These are phyloP conservation scores for Suillus ampliporus DNA, from an alignment of 768 basidiomycete genomes.

Conservation along the genomic window DNA sequence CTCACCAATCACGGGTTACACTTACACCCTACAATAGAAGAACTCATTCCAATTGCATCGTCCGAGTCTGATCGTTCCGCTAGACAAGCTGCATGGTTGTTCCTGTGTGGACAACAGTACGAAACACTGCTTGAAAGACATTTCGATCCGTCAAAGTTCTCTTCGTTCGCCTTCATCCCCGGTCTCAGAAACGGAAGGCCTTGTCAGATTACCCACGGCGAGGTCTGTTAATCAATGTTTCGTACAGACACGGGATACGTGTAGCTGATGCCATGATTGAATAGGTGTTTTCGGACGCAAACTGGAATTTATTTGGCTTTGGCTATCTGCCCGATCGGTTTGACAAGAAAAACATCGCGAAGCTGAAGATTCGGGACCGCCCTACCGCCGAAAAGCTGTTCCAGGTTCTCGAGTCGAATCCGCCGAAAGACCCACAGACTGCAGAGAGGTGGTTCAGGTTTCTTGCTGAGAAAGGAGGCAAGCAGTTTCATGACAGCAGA, in stretches of 20 bases:
- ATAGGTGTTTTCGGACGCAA: conserved; percentile 68
- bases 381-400: conserved; percentile 66
- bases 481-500: neutral
- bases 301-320: conserved; percentile 76
- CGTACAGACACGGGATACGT: too few relatives aligned
- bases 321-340: conserved; percentile 56
- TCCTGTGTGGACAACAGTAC: conserved; percentile 31
- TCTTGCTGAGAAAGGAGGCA: conserved; percentile 63
- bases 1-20: neutral
- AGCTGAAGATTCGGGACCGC: conserved; percentile 64
- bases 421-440: conserved; percentile 52
- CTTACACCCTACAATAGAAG: neutral
- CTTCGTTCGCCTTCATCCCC: conserved; percentile 75
- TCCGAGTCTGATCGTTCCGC: conserved; percentile 40
- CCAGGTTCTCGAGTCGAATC: conserved; percentile 55
- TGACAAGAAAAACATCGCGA: conserved; percentile 54
- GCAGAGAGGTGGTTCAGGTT: conserved; percentile 68
- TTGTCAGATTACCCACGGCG: neutral
- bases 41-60: conserved; percentile 1
- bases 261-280: neutral
- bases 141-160: conserved; percentile 50
- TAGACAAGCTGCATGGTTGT: conserved; percentile 66
- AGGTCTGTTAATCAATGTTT: neutral
- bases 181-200: conserved; percentile 34
- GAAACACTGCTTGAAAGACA: neutral